These are phyloP conservation scores for Thermomucor indicae-seudaticae DNA, from an alignment of 371 early-diverging fungal species.

Conservation along the genomic window DNA sequence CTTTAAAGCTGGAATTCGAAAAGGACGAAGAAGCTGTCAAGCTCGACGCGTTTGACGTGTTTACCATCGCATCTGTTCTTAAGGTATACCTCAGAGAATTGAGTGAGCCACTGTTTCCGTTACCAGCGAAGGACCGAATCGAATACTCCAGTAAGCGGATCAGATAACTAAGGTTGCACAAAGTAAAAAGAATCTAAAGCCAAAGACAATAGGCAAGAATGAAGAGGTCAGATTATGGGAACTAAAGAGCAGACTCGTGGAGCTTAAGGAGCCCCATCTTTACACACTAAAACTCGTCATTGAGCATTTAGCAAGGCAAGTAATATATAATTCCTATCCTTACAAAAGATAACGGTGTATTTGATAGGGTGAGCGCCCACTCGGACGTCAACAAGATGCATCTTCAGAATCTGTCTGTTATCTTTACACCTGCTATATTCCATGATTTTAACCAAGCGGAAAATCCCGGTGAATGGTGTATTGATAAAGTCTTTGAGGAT, in stretches of 20 bases:
- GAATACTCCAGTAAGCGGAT: slow-evolving; percentile 53
- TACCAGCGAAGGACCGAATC: slow-evolving; percentile 44
- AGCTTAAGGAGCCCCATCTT: slow-evolving; percentile 40
- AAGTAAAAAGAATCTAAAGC: not conserved
- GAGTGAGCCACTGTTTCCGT: slow-evolving; percentile 56
- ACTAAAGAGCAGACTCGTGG: slow-evolving; percentile 23
- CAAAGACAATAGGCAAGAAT: slow-evolving; percentile 12
- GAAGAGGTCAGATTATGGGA: slow-evolving; percentile 19
- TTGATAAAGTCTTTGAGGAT: slow-evolving; percentile 40
- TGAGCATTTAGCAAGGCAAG: slow-evolving; percentile 48
- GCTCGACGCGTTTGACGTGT: slow-evolving; percentile 44
- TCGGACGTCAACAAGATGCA: slow-evolving; percentile 57
- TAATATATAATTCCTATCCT: too few species aligned
- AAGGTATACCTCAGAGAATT: slow-evolving; percentile 64
- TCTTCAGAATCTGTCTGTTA: slow-evolving; percentile 49
- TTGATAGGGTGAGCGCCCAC: slow-evolving; percentile 33
- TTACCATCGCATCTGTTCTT: slow-evolving; percentile 57
- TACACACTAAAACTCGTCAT: slow-evolving; percentile 46
- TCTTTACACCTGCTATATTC: slow-evolving; percentile 60
- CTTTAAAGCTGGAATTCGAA: slow-evolving; percentile 53
- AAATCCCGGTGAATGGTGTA: slow-evolving; percentile 39
- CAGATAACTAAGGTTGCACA: not conserved
- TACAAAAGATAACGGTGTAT: not conserved
- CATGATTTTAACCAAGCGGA: slow-evolving; percentile 56
- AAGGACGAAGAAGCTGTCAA: slow-evolving; percentile 43